A percentile compares a stretch with the other conserved stretches of the same genome.
Conservation (phyloP, 495 filamentous ascomycete species). For the Patellaria atrata region DNA sequence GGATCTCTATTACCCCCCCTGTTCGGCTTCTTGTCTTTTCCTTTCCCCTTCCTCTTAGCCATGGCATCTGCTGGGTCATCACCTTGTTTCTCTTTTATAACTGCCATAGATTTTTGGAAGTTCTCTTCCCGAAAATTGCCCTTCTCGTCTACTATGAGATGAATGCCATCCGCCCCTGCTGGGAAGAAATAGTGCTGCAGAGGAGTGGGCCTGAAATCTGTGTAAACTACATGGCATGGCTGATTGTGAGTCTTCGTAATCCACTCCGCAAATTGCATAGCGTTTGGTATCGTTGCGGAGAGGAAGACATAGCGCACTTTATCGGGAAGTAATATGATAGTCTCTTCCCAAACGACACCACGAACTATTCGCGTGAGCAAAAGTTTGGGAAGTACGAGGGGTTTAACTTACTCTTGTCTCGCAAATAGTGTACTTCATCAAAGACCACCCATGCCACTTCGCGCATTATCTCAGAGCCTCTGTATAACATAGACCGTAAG, state of each 20-base stretch:
- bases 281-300: constrained; percentile 97
- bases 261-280: constrained; percentile 99
- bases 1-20: constrained; percentile 64
- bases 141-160: constrained; percentile 91
- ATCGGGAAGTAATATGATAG: constrained; percentile 90
- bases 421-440: constrained; percentile 97
- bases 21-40: constrained; percentile 79
- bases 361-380: constrained; percentile 34
- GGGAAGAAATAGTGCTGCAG: constrained; percentile 97
- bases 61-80: constrained; percentile 65
- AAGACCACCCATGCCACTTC: constrained; percentile 97
- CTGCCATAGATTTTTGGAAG: constrained; percentile 85
- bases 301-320: constrained; percentile 98
- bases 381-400: background rate
- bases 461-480: constrained; percentile 97
- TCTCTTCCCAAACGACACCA: constrained; percentile 98
- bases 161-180: constrained; percentile 82
- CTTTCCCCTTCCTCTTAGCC: constrained; percentile 67
- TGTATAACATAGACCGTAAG: constrained; percentile 94
- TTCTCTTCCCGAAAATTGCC: constrained; percentile 90
- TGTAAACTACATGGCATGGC: constrained; percentile 96
- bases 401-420: constrained; percentile 53
- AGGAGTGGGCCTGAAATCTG: constrained; percentile 91
- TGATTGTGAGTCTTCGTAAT: constrained; percentile 93
- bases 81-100: constrained; percentile 77